Percentiles rank a stretch among this genome's conserved stretches.
Evolutionary conservation across 495 filamentous ascomycete genomes (phyloP).

Genomic region (Lophiotrema nucula): DNA sequence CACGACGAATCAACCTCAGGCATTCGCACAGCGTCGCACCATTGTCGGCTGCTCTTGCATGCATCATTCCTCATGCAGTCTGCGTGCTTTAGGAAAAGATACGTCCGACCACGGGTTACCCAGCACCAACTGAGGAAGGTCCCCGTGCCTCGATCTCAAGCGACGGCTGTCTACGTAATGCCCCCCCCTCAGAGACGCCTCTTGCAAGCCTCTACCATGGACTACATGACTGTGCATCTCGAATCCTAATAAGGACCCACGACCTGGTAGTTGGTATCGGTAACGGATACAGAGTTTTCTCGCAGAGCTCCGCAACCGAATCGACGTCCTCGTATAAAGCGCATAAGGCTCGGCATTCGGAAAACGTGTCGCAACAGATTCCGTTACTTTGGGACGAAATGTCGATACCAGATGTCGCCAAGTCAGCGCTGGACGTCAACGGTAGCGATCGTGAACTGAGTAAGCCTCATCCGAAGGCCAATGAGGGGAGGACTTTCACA

Average conservation of each 20-base stretch:
- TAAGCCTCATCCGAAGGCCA: background rate
- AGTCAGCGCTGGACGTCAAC: conserved; percentile 8
- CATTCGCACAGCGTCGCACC: background rate
- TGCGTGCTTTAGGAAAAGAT: conserved; percentile 17
- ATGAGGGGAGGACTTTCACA: conserved; percentile 29
- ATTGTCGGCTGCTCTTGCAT: background rate
- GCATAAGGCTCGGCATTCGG: too few relatives aligned
- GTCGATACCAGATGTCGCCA: conserved; percentile 9
- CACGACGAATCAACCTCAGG: conserved; percentile 8
- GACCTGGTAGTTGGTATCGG: conserved; percentile 8
- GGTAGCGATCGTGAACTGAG: conserved; percentile 1
- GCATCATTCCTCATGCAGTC: conserved; percentile 15
- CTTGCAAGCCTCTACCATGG: too few relatives aligned
- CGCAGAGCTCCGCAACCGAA: too few relatives aligned
- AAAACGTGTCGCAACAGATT: too few relatives aligned
- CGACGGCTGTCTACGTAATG: too few relatives aligned
- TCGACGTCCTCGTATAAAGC: too few relatives aligned
- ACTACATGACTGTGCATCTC: too few relatives aligned
- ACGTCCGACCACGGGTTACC: background rate
- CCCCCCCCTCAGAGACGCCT: too few relatives aligned
- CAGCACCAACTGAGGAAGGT: too few relatives aligned
- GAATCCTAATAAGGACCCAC: too few relatives aligned
- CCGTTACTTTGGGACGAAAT: background rate
- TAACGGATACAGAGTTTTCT: too few relatives aligned
- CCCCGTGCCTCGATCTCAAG: too few relatives aligned